Conservation (phyloP, 2,329 filamentous ascomycete species). For the Sphaceloma murrayae region DNA sequence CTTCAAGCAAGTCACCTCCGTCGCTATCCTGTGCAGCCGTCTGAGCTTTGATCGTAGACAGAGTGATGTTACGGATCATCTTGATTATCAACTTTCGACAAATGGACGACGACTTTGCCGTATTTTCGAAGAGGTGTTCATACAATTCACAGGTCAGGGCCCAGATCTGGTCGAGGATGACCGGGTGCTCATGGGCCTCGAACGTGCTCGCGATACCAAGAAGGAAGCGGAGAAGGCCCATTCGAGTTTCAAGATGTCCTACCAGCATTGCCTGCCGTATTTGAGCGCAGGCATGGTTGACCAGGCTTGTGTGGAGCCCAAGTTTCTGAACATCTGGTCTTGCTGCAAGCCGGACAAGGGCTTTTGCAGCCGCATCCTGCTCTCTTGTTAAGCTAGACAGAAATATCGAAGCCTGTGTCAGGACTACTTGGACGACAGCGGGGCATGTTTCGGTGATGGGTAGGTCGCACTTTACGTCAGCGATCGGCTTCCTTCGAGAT, state of each 20-base stretch:
- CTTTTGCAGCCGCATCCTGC: conserved; percentile 71
- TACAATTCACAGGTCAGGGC: conserved; percentile 52
- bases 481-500: conserved; percentile 41
- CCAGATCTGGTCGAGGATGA: conserved; percentile 58
- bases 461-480: conserved; percentile 42
- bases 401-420: conserved; percentile 62
- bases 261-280: neutral
- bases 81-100: conserved; percentile 78
- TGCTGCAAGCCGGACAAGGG: conserved; percentile 73
- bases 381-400: conserved; percentile 74
- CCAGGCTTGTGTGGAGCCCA: conserved; percentile 41
- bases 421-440: conserved; percentile 57
- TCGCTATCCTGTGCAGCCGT: conserved; percentile 5
- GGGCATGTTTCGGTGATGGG: conserved; percentile 54
- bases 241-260: neutral
- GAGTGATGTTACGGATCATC: conserved; percentile 63
- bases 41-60: conserved; percentile 26
- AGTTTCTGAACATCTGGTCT: conserved; percentile 79
- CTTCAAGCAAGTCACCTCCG: conserved; percentile 48
- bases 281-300: neutral
- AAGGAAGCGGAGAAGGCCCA: conserved; percentile 71
- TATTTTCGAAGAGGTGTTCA: conserved; percentile 42
- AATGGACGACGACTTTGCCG: conserved; percentile 62
- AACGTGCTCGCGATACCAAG: conserved; percentile 62
- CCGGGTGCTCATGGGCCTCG: conserved; percentile 63